phyloP scores from a whole-genome alignment of 805 yeast species.

The Sugiyamaella marilandica region DNA sequence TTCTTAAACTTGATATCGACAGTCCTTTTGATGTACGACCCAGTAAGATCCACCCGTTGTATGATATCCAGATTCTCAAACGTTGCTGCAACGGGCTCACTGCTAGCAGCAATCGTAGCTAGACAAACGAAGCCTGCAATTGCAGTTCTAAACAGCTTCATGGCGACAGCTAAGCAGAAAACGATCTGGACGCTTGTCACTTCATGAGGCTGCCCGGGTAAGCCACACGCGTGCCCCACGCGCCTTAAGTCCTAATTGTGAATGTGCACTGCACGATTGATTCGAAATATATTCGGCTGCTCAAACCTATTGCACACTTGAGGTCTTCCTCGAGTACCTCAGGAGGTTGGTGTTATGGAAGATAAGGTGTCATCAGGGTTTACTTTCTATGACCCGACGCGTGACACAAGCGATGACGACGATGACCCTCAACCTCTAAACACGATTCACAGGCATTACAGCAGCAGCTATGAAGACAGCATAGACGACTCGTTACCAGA shows the following conservation, averaged over 20 bases:
- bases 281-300: too few species aligned
- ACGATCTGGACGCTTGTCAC: not conserved
- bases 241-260: too few species aligned
- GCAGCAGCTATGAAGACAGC: not conserved
- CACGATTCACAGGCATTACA: not conserved
- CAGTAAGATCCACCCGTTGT: slow-evolving; percentile 59
- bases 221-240: not conserved
- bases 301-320: too few species aligned
- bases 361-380: not conserved
- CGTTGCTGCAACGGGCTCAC: not conserved
- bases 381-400: slow-evolving; percentile 15
- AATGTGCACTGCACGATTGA: too few species aligned
- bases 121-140: not conserved
- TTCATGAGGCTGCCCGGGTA: slow-evolving; percentile 1
- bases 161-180: not conserved
- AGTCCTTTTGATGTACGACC: slow-evolving; percentile 61
- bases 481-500: slow-evolving; percentile 5
- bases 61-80: slow-evolving; percentile 58
- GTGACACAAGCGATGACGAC: slow-evolving; percentile 8
- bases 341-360: too few species aligned
- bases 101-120: not conserved
- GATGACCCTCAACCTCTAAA: slow-evolving; percentile 5
- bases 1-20: slow-evolving; percentile 55
- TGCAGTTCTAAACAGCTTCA: not conserved
- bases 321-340: too few species aligned